Evolutionary conservation across 1,139 yeast species (phyloP).

Genomic region (Yamadazyma songkhlaensis): DNA sequence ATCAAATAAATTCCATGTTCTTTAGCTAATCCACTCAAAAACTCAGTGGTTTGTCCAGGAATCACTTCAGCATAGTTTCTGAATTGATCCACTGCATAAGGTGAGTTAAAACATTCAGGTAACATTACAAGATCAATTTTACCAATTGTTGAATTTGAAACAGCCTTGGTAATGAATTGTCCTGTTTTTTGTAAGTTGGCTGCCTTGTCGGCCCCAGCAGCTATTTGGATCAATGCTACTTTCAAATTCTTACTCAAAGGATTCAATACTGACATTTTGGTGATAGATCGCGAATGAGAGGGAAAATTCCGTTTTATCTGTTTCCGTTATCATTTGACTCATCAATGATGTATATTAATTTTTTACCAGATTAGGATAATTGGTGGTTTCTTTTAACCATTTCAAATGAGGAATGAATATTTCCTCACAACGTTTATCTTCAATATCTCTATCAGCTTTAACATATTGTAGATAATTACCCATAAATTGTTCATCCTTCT

Average conservation of each 20-base stretch:
- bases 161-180: conserved; percentile 48
- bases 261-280: conserved; percentile 23
- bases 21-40: conserved; percentile 63
- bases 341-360: neutral
- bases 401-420: conserved; percentile 39
- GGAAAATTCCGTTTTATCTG: neutral
- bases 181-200: conserved; percentile 57
- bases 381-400: conserved; percentile 36
- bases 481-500: conserved; percentile 27
- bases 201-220: conserved; percentile 64
- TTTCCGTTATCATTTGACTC: neutral
- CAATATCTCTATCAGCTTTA: conserved; percentile 19
- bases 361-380: conserved; percentile 12
- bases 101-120: conserved; percentile 95
- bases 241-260: conserved; percentile 39
- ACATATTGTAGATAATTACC: conserved; percentile 32
- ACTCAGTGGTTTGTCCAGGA: conserved; percentile 70
- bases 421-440: conserved; percentile 31
- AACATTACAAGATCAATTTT: conserved; percentile 61
- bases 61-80: conserved; percentile 77
- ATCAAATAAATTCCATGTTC: conserved; percentile 59
- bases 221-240: conserved; percentile 75
- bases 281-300: neutral
- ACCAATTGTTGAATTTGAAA: conserved; percentile 43
- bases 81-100: conserved; percentile 86